Base-by-base conservation (phyloP, 75 land plant species). In the Cryptomeria japonica region DNA sequence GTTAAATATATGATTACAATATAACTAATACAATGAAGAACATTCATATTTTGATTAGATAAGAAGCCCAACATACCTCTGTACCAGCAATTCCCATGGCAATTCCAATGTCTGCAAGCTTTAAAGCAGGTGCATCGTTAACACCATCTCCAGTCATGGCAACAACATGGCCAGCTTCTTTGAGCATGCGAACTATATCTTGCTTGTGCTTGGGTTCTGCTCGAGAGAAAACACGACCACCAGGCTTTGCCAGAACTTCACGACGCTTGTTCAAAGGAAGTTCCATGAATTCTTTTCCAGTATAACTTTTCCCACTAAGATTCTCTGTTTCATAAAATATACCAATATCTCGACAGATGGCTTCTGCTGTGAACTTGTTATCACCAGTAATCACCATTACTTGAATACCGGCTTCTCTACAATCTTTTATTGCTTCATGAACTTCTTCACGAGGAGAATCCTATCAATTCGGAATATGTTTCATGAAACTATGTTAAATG, bases 121-220 rank as follows among this genome's bases (percentile, higher is more conserved):
- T 96, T 72, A 97, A 86, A 13, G 99, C 99, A 78, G 99, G 99
- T 85, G 99, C 99, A 95, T 97, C 99, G 90, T 97, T 97, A 9
- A 96, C 97, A 86, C 99, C 99, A 90, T 97, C 99, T 78, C 99
- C 99, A 58, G 99, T 97, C 99, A 97, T 97, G 15, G 99, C 99
- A 41, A 97, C 99, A 47, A 97, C 86, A 86, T 97, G 96, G 3
- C 97, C 97, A 85, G 90, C 88, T 15, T 96, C 99, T 77, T 96
- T 96, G 46, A 97, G 92, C 87, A 97, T 88, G 86, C 97, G 92
- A 14, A 97, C 99, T 77, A 97, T 97, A 34, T 97, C 99, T 88
- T 97, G 99, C 87, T 97, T 97, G 84, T 97, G 99, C 83, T 83
- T 93, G 5, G 99, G 99, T 89, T 97, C 99, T 85, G 99, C 97